phyloP scores from a whole-genome alignment of 495 filamentous ascomycete species.

The Podospora pseudopauciseta region DNA sequence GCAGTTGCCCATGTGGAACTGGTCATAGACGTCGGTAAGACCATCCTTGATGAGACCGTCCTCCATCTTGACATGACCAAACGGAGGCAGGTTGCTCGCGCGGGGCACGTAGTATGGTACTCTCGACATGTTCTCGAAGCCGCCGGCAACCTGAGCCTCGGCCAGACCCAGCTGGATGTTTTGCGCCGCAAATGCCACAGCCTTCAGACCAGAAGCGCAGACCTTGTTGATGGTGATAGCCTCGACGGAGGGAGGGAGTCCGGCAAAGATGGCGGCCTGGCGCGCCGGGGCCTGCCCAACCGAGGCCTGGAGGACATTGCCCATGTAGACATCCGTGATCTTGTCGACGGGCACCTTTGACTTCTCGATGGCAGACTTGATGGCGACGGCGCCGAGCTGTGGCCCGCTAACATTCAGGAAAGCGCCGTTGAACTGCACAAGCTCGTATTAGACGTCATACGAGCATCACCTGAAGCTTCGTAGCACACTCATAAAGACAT shows the following conservation, averaged over 20 bases:
- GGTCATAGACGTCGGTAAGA: constrained; percentile 92
- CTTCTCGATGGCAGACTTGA: constrained; percentile 81
- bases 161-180: constrained; percentile 88
- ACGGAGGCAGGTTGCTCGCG: constrained; percentile 68
- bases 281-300: constrained; percentile 89
- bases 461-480: not conserved
- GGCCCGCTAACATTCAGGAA: constrained; percentile 79
- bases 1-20: constrained; percentile 96
- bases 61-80: constrained; percentile 80
- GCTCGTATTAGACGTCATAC: not conserved
- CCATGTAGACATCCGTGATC: constrained; percentile 92
- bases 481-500: constrained; percentile 9
- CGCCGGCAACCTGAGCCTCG: constrained; percentile 84
- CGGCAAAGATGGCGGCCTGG: constrained; percentile 86
- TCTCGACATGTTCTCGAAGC: constrained; percentile 95
- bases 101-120: constrained; percentile 89
- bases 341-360: constrained; percentile 71
- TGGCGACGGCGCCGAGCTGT: constrained; percentile 78
- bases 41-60: constrained; percentile 95
- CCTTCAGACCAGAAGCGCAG: constrained; percentile 90
- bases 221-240: constrained; percentile 95
- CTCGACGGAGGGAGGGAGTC: constrained; percentile 72
- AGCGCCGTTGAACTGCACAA: constrained; percentile 80
- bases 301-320: constrained; percentile 83
- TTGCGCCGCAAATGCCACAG: constrained; percentile 83